These are phyloP conservation scores for Grigorovia humatica DNA, from an alignment of 805 yeast species.

Conservation along the genomic window DNA sequence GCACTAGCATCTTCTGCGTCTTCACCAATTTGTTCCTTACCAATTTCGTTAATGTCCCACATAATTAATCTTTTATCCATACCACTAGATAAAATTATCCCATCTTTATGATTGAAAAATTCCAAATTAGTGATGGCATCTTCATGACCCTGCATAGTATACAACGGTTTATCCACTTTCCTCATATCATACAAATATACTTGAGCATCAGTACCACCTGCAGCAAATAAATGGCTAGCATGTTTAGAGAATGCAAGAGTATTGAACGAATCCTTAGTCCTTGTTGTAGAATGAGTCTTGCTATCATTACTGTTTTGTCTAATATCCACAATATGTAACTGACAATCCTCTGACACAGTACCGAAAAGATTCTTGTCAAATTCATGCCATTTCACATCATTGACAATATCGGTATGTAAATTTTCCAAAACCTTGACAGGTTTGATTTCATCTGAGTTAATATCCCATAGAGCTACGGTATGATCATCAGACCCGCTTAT, in stretches of 20 bases:
- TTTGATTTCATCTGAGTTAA: slow-evolving; percentile 9
- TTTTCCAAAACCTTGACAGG: slow-evolving; percentile 19
- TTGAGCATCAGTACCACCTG: slow-evolving; percentile 61
- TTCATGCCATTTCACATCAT: slow-evolving; percentile 66
- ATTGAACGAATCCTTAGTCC: slow-evolving; percentile 39
- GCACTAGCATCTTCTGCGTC: slow-evolving; percentile 90
- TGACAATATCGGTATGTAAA: slow-evolving; percentile 50
- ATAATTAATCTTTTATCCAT: slow-evolving; percentile 67
- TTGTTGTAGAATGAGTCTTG: slow-evolving; percentile 8
- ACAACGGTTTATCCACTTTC: slow-evolving; percentile 39
- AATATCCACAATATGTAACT: slow-evolving; percentile 44
- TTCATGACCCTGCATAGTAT: slow-evolving; percentile 73
- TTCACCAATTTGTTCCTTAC: slow-evolving; percentile 76
- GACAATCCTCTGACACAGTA: slow-evolving; percentile 63
- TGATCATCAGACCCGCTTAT: slow-evolving; percentile 59
- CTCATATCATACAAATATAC: slow-evolving; percentile 58
- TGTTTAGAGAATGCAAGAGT: slow-evolving; percentile 56
- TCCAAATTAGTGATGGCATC: slow-evolving; percentile 62
- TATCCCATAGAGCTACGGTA: slow-evolving; percentile 53
- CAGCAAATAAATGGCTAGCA: slow-evolving; percentile 49
- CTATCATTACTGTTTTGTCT: slow-evolving; percentile 28
- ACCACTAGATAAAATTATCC: slow-evolving; percentile 66
- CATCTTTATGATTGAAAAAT: slow-evolving; percentile 71
- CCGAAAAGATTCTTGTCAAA: slow-evolving; percentile 46
- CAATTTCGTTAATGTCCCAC: slow-evolving; percentile 74